A percentile compares a stretch with the other conserved stretches of the same genome.
Conservation (phyloP, 2,329 filamentous ascomycete genomes). For the Biscogniauxia sp. region DNA sequence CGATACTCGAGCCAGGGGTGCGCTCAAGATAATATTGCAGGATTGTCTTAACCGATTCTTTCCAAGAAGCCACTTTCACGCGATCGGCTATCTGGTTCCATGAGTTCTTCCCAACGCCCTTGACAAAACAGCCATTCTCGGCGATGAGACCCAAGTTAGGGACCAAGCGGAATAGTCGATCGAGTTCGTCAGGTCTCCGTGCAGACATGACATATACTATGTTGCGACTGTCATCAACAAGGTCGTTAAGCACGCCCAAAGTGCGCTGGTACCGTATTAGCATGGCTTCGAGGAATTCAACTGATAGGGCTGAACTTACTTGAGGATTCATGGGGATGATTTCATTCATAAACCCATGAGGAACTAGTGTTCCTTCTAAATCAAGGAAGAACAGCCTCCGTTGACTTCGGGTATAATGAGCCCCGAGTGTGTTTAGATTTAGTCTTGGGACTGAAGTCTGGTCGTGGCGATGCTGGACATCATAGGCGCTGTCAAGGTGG, state of each 20-base stretch:
- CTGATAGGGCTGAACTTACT: slow-evolving; percentile 29
- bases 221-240: slow-evolving; percentile 77
- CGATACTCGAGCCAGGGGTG: slow-evolving; percentile 81
- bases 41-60: slow-evolving; percentile 76
- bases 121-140: slow-evolving; percentile 91
- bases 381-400: slow-evolving; percentile 85
- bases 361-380: slow-evolving; percentile 89
- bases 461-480: slow-evolving; percentile 81
- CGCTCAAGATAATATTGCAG: slow-evolving; percentile 88
- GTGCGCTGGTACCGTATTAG: slow-evolving; percentile 56
- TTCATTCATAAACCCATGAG: slow-evolving; percentile 78
- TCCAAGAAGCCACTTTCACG: slow-evolving; percentile 72
- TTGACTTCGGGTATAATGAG: slow-evolving; percentile 64
- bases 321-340: slow-evolving; percentile 83
- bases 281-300: neutral
- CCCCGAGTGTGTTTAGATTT: slow-evolving; percentile 62
- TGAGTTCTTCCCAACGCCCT: slow-evolving; percentile 61
- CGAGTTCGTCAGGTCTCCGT: slow-evolving; percentile 81
- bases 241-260: slow-evolving; percentile 76
- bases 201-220: slow-evolving; percentile 93
- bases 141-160: slow-evolving; percentile 85
- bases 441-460: slow-evolving; percentile 84
- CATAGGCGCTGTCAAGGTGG: slow-evolving; percentile 71
- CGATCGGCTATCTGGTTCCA: slow-evolving; percentile 80
- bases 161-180: slow-evolving; percentile 79